Base-by-base conservation (phyloP, 176 grass and related monocot genomes). In the Tillandsia leiboldiana region DNA sequence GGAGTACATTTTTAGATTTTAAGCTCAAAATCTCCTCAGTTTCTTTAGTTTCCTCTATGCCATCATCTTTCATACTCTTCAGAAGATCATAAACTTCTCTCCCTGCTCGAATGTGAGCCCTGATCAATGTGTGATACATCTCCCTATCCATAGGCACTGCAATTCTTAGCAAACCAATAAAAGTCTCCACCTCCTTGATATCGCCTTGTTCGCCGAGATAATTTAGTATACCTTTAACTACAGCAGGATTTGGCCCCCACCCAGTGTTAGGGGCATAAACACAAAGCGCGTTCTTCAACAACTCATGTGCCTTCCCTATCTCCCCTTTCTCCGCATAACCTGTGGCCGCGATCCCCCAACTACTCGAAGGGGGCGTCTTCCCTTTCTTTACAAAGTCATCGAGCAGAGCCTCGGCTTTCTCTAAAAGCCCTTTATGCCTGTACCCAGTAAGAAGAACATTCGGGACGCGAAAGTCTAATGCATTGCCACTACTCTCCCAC, bases 301-400 rank as follows among this genome's bases (percentile, higher is more conserved):
- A 67, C 74, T 91, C 83, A 67, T 91, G 79, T 11, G 88, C 81
- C 64, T 96, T 96, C 1, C 13, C 72, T 10, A 27, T 73, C 71
- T 84, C 67, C 48, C 80, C 77, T 72, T 87, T 88, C 33, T 82
- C 78, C 1, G 70, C 83, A 33, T 91, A 96, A 62, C 88, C 88
- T 8, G 69, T 67, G 54, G 88, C 92, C 27, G 91, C 78, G 26
- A 91, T 86, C 27, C 48, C 75, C 92, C 88, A 96, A 75, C 92
- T 84, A 68, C 54, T 72, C 14, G 92, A 77, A 73, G 72, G 26
- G 49, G 88, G 92, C 29, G 24, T 75, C 78, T 84, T 91, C 54
- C 92, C 78, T 57, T 73, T 87, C 68, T 91, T 82, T 48, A 80
- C 28, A 29, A 83, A 91, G 12, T 75, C 66, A 67, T 87, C 49